Conservation (phyloP, 1,284 basidiomycete species). For the Austroboletus rostrupii region DNA sequence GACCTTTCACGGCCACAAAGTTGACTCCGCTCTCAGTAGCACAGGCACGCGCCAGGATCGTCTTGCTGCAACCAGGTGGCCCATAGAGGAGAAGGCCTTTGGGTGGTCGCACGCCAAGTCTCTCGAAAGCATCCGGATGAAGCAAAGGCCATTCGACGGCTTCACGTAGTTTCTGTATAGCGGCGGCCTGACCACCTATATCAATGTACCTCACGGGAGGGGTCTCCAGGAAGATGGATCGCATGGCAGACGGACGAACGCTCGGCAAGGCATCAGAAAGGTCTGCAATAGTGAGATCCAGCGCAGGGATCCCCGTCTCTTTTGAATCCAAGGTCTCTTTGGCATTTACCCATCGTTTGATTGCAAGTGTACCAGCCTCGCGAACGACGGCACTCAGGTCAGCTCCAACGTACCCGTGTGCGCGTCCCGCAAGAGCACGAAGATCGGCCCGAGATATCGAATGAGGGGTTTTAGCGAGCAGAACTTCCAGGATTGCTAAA, state of each 20-base stretch:
- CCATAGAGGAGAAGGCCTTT: conserved; percentile 93
- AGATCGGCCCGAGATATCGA: conserved; percentile 61
- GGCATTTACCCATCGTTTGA: conserved; percentile 72
- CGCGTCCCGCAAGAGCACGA: conserved; percentile 65
- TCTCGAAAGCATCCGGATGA: conserved; percentile 80
- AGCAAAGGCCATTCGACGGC: conserved; percentile 93
- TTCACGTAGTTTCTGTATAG: conserved; percentile 83
- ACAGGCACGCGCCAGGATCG: conserved; percentile 89
- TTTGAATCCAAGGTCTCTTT: conserved; percentile 18
- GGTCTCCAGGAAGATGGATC: conserved; percentile 87
- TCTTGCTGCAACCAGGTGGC: conserved; percentile 97
- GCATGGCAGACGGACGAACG: conserved; percentile 91
- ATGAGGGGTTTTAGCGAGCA: conserved; percentile 81
- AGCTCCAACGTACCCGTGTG: conserved; percentile 97
- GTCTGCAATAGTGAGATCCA: conserved; percentile 60
- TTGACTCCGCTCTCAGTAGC: conserved; percentile 95
- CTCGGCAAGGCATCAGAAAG: conserved; percentile 69
- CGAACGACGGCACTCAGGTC: conserved; percentile 91
- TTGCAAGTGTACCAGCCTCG: conserved; percentile 88
- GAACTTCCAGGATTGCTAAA: conserved; percentile 77
- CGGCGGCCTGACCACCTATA: conserved; percentile 80
- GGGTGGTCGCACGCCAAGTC: conserved; percentile 86
- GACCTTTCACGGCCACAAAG: conserved; percentile 97
- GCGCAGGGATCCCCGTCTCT: conserved; percentile 21
- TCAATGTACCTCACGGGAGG: conserved; percentile 83